These are phyloP conservation scores for Boletus subparvulus DNA, from an alignment of 768 basidiomycete genomes.

Conservation along the genomic window DNA sequence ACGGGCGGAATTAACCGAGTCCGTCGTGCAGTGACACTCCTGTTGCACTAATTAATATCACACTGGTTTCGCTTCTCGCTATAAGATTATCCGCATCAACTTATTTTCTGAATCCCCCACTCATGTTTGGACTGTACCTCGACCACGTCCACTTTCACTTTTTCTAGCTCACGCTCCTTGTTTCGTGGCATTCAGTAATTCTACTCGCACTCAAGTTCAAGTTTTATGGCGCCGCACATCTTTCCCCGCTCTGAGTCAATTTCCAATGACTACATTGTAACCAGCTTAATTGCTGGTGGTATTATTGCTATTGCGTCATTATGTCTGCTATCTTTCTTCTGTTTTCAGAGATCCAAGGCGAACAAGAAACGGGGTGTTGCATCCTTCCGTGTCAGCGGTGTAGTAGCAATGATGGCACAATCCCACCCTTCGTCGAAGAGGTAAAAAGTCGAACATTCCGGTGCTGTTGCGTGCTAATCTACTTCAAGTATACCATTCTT, in stretches of 20 bases:
- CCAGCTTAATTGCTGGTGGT: constrained; percentile 36
- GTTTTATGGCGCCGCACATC: constrained; percentile 21
- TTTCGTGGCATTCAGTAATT: background rate
- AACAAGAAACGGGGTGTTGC: constrained; percentile 37
- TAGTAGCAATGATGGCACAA: constrained; percentile 9
- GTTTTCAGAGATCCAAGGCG: constrained; percentile 42
- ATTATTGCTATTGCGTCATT: constrained; percentile 28
- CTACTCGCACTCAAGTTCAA: background rate
- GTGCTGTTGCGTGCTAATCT: background rate
- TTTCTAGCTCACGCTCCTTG: constrained; percentile 11
- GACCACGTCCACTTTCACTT: constrained; percentile 5
- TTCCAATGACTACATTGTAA: constrained; percentile 45
- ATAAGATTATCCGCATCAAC: constrained; percentile 7
- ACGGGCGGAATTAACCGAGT: constrained; percentile 11
- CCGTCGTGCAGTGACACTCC: background rate
- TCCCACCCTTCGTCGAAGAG: constrained; percentile 1
- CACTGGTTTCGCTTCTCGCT: background rate
- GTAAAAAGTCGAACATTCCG: constrained; percentile 5
- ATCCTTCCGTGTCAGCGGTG: constrained; percentile 33
- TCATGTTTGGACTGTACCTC: constrained; percentile 3
- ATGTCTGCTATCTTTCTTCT: constrained; percentile 37
- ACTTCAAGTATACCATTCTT: constrained; percentile 27
- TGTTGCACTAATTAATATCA: constrained; percentile 1
- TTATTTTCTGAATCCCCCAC: background rate
- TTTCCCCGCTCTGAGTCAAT: constrained; percentile 6